These are phyloP conservation scores for Taphrina pruni DNA, from an alignment of 1,139 yeast genomes.

Conservation along the genomic window DNA sequence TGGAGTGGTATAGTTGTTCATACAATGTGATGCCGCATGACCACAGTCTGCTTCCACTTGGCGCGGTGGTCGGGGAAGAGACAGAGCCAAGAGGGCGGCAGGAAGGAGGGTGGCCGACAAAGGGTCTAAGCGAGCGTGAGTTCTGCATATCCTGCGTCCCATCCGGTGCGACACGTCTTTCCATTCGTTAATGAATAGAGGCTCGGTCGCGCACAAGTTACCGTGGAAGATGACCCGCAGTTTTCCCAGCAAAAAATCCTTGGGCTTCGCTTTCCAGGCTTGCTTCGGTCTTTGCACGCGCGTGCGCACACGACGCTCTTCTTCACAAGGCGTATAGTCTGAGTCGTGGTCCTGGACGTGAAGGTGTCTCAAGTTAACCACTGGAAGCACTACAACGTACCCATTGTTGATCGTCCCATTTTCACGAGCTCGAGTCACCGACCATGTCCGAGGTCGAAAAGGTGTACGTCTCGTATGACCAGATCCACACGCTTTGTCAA, in stretches of 20 bases:
- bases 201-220: constrained; percentile 12
- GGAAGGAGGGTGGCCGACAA: neutral
- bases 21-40: constrained; percentile 1
- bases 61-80: too few relatives aligned
- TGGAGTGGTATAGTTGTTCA: neutral
- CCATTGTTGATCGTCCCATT: too few relatives aligned
- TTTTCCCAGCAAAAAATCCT: constrained; percentile 11
- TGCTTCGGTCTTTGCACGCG: neutral
- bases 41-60: neutral
- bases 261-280: neutral
- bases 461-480: constrained; percentile 81
- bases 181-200: constrained; percentile 7
- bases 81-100: too few relatives aligned
- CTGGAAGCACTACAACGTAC: too few relatives aligned
- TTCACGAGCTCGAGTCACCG: too few relatives aligned
- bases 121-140: constrained; percentile 6
- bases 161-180: constrained; percentile 5
- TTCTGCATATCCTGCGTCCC: constrained; percentile 1
- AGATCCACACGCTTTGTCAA: constrained; percentile 91
- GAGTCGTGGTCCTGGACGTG: too few relatives aligned
- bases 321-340: too few relatives aligned
- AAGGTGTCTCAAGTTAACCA: too few relatives aligned
- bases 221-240: constrained; percentile 22
- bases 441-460: constrained; percentile 34
- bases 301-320: too few relatives aligned